Evolutionary conservation across 495 filamentous ascomycete species (phyloP).

Genomic region (Pseudotulostoma volvatum): DNA sequence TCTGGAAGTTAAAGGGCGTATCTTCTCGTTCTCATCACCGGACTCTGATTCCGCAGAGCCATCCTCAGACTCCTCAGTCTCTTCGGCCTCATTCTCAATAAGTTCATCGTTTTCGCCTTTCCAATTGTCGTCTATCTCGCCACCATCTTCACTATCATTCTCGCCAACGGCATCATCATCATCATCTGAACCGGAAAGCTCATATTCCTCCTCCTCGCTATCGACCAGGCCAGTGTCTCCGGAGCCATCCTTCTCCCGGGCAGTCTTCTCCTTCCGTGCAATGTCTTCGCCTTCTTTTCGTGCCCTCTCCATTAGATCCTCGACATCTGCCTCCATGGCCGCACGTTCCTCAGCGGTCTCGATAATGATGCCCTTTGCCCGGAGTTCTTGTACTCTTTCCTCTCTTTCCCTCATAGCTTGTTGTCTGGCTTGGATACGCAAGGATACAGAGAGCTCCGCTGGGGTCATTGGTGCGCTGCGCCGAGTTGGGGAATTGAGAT

Average conservation of each 20-base stretch:
- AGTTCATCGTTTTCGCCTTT: constrained; percentile 13
- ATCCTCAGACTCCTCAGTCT: constrained; percentile 20
- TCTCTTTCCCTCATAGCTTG: constrained; percentile 70
- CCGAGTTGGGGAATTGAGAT: constrained; percentile 47
- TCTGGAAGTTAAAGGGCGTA: constrained; percentile 11
- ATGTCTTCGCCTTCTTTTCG: constrained; percentile 66
- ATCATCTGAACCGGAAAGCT: constrained; percentile 23
- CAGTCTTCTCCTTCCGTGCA: constrained; percentile 53
- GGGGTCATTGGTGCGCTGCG: constrained; percentile 42
- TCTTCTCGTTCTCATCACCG: constrained; percentile 12
- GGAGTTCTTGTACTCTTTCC: constrained; percentile 59
- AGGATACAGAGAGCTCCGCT: constrained; percentile 47
- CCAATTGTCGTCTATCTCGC: constrained; percentile 19
- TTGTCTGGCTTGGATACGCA: constrained; percentile 53
- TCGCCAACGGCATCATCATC: constrained; percentile 27
- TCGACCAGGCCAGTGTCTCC: constrained; percentile 49
- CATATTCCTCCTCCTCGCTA: constrained; percentile 40
- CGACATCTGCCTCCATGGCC: constrained; percentile 62
- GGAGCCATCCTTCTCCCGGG: constrained; percentile 41
- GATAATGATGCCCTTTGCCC: constrained; percentile 63
- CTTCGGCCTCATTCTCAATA: constrained; percentile 26
- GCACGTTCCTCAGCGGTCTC: constrained; percentile 75
- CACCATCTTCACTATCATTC: constrained; percentile 19
- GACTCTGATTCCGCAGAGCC: constrained; percentile 15
- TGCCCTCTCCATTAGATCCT: constrained; percentile 74